Percentiles rank a stretch among this genome's conserved stretches.
These are phyloP conservation scores for Fusarium hainanense DNA, from an alignment of 2,329 filamentous ascomycete species.

Conservation along the genomic window DNA sequence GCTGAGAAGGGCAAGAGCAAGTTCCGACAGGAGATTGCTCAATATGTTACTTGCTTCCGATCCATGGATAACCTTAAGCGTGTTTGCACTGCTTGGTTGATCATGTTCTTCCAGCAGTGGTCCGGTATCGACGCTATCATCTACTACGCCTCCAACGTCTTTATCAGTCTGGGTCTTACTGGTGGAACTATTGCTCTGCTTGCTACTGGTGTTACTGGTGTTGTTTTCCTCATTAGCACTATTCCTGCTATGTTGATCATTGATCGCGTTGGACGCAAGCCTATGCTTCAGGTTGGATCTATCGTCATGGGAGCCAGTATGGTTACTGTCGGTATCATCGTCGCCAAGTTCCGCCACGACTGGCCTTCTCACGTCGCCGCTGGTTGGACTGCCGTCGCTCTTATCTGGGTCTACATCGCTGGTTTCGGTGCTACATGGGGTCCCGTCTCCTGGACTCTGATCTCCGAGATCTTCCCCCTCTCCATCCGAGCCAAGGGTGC, in stretches of 20 bases:
- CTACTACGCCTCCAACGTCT: conserved; percentile 66
- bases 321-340: conserved; percentile 34
- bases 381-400: conserved; percentile 53
- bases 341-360: conserved; percentile 35
- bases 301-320: conserved; percentile 50
- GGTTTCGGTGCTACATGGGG: conserved; percentile 57
- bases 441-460: conserved; percentile 60
- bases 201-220: conserved; percentile 77
- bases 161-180: conserved; percentile 70
- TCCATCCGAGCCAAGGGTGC: conserved; percentile 58
- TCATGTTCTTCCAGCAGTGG: conserved; percentile 69
- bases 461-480: conserved; percentile 60
- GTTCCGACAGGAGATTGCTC: conserved; percentile 58
- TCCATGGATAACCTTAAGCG: conserved; percentile 66
- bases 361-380: conserved; percentile 50
- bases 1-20: conserved; percentile 56
- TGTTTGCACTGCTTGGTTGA: conserved; percentile 71
- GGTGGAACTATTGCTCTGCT: conserved; percentile 70
- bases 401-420: conserved; percentile 63
- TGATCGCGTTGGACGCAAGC: conserved; percentile 56
- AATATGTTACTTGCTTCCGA: conserved; percentile 54
- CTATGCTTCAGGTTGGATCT: conserved; percentile 53
- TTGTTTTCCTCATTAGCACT: conserved; percentile 68
- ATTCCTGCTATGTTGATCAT: conserved; percentile 52
- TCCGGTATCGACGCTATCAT: conserved; percentile 51